Evolutionary conservation across 164 flowering plant genomes (phyloP).

Genomic region (Buxus sempervirens): DNA sequence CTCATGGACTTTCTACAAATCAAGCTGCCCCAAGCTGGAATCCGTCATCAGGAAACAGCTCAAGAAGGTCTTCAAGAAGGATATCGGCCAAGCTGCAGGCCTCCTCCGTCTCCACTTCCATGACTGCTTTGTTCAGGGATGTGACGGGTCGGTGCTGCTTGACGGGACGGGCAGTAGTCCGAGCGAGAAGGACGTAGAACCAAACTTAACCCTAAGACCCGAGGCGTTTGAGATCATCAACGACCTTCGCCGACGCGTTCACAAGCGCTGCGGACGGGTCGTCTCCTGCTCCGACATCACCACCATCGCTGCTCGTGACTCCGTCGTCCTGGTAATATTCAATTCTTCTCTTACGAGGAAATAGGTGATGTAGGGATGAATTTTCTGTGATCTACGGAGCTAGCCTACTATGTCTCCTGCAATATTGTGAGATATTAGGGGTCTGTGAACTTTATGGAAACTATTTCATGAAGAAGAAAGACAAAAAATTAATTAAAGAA

Average conservation of each 20-base stretch:
- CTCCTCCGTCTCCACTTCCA: constrained; percentile 73
- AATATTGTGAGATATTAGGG: too few species aligned
- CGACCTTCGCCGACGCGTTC: constrained; percentile 29
- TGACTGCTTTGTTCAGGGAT: constrained; percentile 77
- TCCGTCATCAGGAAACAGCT: constrained; percentile 44
- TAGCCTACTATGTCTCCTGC: too few species aligned
- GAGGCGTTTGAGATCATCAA: constrained; percentile 38
- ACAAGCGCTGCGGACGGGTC: constrained; percentile 33
- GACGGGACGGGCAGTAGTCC: constrained; percentile 51
- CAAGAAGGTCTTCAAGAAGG: constrained; percentile 37
- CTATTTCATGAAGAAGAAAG: too few species aligned
- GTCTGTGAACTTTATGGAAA: too few species aligned
- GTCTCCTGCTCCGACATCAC: constrained; percentile 58
- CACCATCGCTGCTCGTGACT: constrained; percentile 55
- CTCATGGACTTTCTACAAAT: constrained; percentile 44
- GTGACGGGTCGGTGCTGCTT: constrained; percentile 52
- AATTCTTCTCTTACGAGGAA: neutral
- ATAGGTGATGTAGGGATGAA: too few species aligned
- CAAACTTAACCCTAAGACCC: constrained; percentile 39
- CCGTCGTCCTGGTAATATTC: constrained; percentile 38
- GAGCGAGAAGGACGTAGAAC: constrained; percentile 40
- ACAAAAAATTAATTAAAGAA: too few species aligned
- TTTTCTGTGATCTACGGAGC: too few species aligned
- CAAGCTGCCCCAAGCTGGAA: constrained; percentile 51
- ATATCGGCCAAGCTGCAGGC: constrained; percentile 63